Evolutionary conservation across 2,329 filamentous ascomycete species (phyloP).

Genomic region (Talaromyces sp.): DNA sequence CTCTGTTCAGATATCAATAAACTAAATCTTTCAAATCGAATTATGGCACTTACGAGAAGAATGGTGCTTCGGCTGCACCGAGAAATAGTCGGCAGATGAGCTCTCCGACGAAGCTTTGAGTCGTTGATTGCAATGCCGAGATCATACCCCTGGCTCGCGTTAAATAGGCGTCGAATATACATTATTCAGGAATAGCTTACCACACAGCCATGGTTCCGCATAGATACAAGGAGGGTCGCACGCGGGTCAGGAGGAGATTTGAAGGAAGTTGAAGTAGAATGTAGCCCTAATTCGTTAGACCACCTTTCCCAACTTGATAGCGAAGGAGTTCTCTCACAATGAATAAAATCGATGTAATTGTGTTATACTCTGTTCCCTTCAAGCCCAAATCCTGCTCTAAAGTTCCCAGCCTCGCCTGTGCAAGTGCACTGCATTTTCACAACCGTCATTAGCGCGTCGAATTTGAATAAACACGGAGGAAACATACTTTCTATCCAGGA

Average conservation of each 20-base stretch:
- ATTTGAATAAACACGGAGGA: not conserved
- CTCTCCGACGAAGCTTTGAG: too few species aligned
- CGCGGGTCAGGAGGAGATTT: conserved; percentile 66
- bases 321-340: conserved; percentile 29
- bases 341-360: conserved; percentile 64
- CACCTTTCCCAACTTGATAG: too few species aligned
- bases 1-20: not conserved
- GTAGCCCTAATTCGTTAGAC: conserved; percentile 45
- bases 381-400: conserved; percentile 59
- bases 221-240: conserved; percentile 57
- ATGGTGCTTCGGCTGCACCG: too few species aligned
- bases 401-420: not conserved
- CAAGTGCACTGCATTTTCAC: not conserved
- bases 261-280: conserved; percentile 68
- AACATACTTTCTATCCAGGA: not conserved
- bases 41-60: too few species aligned
- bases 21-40: too few species aligned
- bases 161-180: too few species aligned
- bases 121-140: too few species aligned
- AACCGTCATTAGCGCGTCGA: not conserved
- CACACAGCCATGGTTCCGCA: too few species aligned
- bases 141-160: too few species aligned
- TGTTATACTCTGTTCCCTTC: conserved; percentile 63
- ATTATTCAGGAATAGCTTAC: too few species aligned
- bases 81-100: too few species aligned